Percentiles rank a stretch among this genome's conserved stretches.
These are phyloP conservation scores for Moesziomyces sp. DNA, from an alignment of 1,284 basidiomycete genomes.

Conservation along the genomic window DNA sequence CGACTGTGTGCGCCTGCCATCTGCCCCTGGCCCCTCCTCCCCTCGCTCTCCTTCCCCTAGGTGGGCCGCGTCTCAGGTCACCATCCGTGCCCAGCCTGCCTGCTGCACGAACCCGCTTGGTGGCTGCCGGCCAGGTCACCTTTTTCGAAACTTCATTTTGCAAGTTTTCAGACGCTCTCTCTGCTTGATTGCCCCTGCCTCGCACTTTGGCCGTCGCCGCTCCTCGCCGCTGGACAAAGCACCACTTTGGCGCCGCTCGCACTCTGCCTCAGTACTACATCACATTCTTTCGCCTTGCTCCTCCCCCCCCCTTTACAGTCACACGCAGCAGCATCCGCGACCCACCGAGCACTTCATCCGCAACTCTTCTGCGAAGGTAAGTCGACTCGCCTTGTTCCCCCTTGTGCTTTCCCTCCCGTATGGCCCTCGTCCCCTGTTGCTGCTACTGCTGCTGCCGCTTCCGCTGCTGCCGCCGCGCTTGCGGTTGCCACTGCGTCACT, in stretches of 20 bases:
- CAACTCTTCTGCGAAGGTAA: slow-evolving; percentile 23
- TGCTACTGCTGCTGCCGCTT: slow-evolving; percentile 7
- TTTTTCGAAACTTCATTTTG: slow-evolving; percentile 36
- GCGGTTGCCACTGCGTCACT: neutral
- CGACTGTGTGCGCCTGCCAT: neutral
- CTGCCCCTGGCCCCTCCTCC: neutral
- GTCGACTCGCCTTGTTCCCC: slow-evolving; percentile 11
- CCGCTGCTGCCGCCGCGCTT: slow-evolving; percentile 1
- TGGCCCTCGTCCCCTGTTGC: neutral
- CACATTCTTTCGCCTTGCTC: slow-evolving; percentile 11
- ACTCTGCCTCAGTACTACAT: slow-evolving; percentile 44
- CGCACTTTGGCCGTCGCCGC: slow-evolving; percentile 33
- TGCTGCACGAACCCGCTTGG: neutral
- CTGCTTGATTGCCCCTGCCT: slow-evolving; percentile 14
- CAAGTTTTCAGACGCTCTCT: slow-evolving; percentile 11
- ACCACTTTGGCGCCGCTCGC: slow-evolving; percentile 27
- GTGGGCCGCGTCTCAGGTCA: too few species aligned
- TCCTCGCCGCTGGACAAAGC: slow-evolving; percentile 13
- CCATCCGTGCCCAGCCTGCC: too few species aligned
- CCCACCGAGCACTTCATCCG: slow-evolving; percentile 35
- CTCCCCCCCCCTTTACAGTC: slow-evolving; percentile 25
- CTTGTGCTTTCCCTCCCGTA: slow-evolving; percentile 11
- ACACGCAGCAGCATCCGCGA: slow-evolving; percentile 21
- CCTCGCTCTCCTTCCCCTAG: neutral
- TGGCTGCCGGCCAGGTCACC: slow-evolving; percentile 16